Percentiles rank a stretch among this genome's conserved stretches.
These are phyloP conservation scores for Penicillium steckii DNA, from an alignment of 495 filamentous ascomycete species.

Conservation along the genomic window DNA sequence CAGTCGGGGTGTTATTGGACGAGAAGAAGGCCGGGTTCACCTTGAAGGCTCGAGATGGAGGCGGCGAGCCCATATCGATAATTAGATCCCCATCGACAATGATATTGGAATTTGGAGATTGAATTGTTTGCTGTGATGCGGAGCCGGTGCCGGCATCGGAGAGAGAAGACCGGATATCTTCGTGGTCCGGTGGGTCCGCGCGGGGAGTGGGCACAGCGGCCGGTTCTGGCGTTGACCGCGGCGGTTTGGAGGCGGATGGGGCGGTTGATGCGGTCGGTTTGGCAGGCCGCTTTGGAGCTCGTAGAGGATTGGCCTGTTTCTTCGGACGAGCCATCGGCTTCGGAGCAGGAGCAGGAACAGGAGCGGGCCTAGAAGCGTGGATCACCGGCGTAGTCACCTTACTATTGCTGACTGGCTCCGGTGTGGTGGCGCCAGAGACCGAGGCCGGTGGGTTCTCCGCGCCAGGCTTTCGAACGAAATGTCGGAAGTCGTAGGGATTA, in stretches of 20 bases:
- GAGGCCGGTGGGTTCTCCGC: slow-evolving; percentile 36
- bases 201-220: slow-evolving; percentile 16
- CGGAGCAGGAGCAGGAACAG: slow-evolving; percentile 5
- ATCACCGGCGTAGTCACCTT: slow-evolving; percentile 35
- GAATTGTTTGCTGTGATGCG: slow-evolving; percentile 33
- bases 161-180: slow-evolving; percentile 23
- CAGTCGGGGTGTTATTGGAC: slow-evolving; percentile 36
- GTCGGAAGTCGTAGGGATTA: slow-evolving; percentile 60
- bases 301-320: slow-evolving; percentile 36
- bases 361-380: slow-evolving; percentile 21
- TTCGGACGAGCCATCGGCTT: slow-evolving; percentile 32
- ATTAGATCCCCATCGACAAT: slow-evolving; percentile 49
- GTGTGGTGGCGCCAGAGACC: slow-evolving; percentile 35
- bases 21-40: slow-evolving; percentile 44
- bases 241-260: slow-evolving; percentile 4
- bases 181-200: slow-evolving; percentile 19
- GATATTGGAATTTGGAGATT: slow-evolving; percentile 44
- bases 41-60: slow-evolving; percentile 34
- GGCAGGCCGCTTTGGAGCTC: slow-evolving; percentile 26
- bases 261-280: slow-evolving; percentile 14
- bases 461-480: slow-evolving; percentile 50
- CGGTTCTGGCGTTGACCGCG: slow-evolving; percentile 9
- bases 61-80: slow-evolving; percentile 52
- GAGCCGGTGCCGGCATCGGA: slow-evolving; percentile 36
- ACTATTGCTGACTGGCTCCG: slow-evolving; percentile 36